Percentiles rank a stretch among this genome's conserved stretches.
These are phyloP conservation scores for Scheffersomyces titani DNA, from an alignment of 1,139 yeast species.

Conservation along the genomic window DNA sequence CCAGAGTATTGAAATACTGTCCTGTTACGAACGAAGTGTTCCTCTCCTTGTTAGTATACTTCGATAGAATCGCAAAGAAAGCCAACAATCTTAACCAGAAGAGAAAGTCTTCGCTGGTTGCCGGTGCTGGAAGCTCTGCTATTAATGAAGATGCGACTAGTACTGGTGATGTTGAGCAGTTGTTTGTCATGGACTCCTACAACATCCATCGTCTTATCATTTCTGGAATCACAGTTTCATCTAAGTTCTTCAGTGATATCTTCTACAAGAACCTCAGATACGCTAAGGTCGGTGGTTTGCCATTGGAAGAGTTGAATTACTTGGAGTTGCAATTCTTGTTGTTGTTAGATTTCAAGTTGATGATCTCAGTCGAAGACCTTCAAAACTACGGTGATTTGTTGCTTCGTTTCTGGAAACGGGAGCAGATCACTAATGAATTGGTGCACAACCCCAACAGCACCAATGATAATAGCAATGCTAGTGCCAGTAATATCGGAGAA, in stretches of 20 bases:
- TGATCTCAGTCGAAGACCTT: constrained; percentile 88
- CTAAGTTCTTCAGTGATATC: constrained; percentile 93
- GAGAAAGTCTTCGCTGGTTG: constrained; percentile 11
- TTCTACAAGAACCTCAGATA: constrained; percentile 94
- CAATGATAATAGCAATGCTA: constrained; percentile 21
- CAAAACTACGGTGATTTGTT: constrained; percentile 88
- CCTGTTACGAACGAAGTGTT: constrained; percentile 98
- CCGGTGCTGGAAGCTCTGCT: constrained; percentile 9
- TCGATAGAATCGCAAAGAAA: constrained; percentile 89
- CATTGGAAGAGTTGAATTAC: constrained; percentile 90
- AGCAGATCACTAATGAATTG: constrained; percentile 47
- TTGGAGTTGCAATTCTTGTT: constrained; percentile 86
- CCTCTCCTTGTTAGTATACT: constrained; percentile 83
- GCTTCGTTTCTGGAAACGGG: constrained; percentile 80
- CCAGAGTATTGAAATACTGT: constrained; percentile 91
- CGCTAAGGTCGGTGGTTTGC: constrained; percentile 97
- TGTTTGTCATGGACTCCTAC: constrained; percentile 94
- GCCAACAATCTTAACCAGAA: constrained; percentile 59
- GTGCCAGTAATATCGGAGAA: not conserved
- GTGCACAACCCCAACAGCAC: constrained; percentile 11
- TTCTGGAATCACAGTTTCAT: constrained; percentile 95
- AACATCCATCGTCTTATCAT: constrained; percentile 92
- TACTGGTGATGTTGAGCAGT: constrained; percentile 41
- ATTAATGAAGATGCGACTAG: constrained; percentile 13
- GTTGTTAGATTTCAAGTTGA: constrained; percentile 79